These are phyloP conservation scores for Aureobasidium subglaciale DNA, from an alignment of 2,329 filamentous ascomycete species.

Conservation along the genomic window DNA sequence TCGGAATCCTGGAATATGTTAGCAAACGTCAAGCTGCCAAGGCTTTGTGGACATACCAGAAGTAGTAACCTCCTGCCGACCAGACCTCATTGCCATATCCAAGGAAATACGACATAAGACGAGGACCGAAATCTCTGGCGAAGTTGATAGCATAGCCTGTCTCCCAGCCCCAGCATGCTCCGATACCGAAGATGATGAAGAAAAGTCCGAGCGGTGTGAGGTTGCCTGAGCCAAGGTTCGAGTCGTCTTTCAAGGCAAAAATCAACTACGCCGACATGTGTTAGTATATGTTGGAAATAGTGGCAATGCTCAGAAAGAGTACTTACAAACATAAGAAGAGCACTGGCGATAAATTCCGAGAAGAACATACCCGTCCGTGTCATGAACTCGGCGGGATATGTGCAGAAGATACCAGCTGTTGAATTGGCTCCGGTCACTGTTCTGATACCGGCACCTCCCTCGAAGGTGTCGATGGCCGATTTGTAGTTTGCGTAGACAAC, in stretches of 20 bases:
- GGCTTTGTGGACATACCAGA: constrained; percentile 52
- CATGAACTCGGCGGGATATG: constrained; percentile 41
- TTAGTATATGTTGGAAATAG: neutral
- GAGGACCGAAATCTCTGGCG: constrained; percentile 64
- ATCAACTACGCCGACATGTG: constrained; percentile 43
- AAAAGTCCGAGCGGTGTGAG: constrained; percentile 57
- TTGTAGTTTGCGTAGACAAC: constrained; percentile 39
- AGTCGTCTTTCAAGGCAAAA: constrained; percentile 57
- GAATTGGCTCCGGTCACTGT: constrained; percentile 40
- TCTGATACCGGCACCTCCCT: constrained; percentile 49
- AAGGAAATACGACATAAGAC: constrained; percentile 58
- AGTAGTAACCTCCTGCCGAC: constrained; percentile 62
- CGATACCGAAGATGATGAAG: constrained; percentile 67
- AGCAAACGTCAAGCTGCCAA: constrained; percentile 17
- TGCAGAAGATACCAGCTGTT: constrained; percentile 61
- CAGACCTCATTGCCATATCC: constrained; percentile 64
- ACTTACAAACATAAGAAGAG: constrained; percentile 51
- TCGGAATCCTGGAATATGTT: constrained; percentile 50
- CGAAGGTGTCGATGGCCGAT: constrained; percentile 27
- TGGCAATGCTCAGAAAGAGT: neutral
- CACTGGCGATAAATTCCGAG: constrained; percentile 61
- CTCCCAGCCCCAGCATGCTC: constrained; percentile 52
- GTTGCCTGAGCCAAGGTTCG: constrained; percentile 51
- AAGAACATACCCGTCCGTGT: constrained; percentile 62
- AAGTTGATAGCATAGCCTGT: constrained; percentile 61